Conservation (phyloP, 805 yeast genomes). For the Scheffersomyces ergatensis region DNA sequence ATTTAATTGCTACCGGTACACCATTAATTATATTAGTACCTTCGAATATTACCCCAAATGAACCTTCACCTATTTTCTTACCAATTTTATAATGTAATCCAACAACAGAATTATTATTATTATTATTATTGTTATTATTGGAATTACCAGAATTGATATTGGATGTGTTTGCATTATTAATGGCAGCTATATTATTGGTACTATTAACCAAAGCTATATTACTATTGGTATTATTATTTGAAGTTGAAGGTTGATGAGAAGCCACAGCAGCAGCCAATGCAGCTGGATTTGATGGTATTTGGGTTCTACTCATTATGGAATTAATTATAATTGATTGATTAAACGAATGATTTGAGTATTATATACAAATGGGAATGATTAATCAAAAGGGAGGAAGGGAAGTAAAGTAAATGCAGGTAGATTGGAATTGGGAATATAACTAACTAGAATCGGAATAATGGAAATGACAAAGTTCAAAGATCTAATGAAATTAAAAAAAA, state of each 20-base stretch:
- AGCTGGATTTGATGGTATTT: constrained; percentile 30
- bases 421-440: too few species aligned
- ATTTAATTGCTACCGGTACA: constrained; percentile 70
- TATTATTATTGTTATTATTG: constrained; percentile 11
- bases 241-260: constrained; percentile 18
- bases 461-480: too few species aligned
- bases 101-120: constrained; percentile 40
- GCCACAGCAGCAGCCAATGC: constrained; percentile 41
- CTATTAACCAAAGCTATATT: background rate
- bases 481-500: too few species aligned
- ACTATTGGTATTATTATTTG: constrained; percentile 2
- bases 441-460: too few species aligned
- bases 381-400: too few species aligned
- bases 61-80: constrained; percentile 83
- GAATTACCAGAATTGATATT: constrained; percentile 1
- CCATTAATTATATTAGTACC: constrained; percentile 72
- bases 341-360: too few species aligned
- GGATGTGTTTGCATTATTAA: background rate
- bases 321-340: background rate
- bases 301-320: constrained; percentile 25
- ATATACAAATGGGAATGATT: too few species aligned
- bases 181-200: background rate
- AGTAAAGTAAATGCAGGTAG: too few species aligned
- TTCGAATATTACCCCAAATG: constrained; percentile 82
- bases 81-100: constrained; percentile 76